Conservation (phyloP, 306 rosid genomes). For the Glycyrrhiza uralensis region DNA sequence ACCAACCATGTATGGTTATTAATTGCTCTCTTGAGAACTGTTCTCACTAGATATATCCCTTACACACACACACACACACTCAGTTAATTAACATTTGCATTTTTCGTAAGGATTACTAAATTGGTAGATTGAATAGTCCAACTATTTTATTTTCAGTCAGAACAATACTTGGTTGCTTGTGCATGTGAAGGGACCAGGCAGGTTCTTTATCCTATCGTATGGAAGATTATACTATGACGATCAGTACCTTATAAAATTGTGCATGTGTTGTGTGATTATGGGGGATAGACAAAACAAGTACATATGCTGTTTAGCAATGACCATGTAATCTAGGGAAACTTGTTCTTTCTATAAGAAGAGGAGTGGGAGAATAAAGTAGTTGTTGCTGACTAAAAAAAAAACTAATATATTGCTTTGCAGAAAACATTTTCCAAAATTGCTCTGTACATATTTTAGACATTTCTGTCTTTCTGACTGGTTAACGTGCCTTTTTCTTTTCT, state of each 20-base stretch:
- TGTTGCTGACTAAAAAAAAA: not conserved
- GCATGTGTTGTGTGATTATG: not conserved
- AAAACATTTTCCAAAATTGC: not conserved
- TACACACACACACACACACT: too few species aligned
- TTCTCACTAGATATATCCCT: not conserved
- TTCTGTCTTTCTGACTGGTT: not conserved
- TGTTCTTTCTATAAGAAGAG: not conserved
- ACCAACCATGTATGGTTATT: too few species aligned
- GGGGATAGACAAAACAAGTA: not conserved
- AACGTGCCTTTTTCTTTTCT: not conserved
- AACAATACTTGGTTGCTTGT: conserved; percentile 4
- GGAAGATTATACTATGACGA: not conserved
- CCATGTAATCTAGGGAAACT: not conserved
- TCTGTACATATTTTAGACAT: not conserved
- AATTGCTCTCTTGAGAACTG: not conserved
- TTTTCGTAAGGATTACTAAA: not conserved
- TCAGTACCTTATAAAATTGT: not conserved
- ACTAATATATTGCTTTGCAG: not conserved
- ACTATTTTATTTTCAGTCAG: not conserved
- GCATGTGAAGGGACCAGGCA: not conserved
- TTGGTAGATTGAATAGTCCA: not conserved
- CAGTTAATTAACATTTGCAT: not conserved
- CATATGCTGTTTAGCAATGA: not conserved
- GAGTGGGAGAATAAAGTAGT: not conserved
- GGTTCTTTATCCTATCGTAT: not conserved